Base-by-base conservation (phyloP, 768 basidiomycete genomes). In the Calocybe indica region DNA sequence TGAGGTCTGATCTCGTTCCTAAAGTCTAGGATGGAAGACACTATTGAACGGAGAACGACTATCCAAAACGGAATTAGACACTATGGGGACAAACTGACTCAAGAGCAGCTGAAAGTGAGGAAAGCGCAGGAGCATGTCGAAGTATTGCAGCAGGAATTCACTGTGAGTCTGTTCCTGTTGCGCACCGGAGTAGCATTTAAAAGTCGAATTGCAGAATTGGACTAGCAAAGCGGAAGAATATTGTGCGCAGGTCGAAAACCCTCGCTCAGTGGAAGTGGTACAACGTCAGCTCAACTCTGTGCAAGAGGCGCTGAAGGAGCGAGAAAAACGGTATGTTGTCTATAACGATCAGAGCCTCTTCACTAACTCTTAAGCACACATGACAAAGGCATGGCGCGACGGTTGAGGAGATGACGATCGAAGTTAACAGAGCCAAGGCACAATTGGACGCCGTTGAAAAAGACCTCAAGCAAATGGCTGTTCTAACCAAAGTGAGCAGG, bases 321-420 rank as follows among this genome's bases (percentile, higher is more conserved):
- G 84, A 28, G 84, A 85, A 61, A 78, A 71, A 55, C 72, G 64
- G 88, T 85, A 52, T 8, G 72, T 59, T 12, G 12, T 9, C 8
- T 33, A 10, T 11, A 36, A 37, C 10, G 8, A 43, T 11, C n/a
- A 33, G 10, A 37, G 35, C 29, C 37, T 43, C 22, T 32, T 29
- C 2, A 32, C 15, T 34, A 33, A 9, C 53, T 56, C 11, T 36
- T 34, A 10, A 53, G 56, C 10, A 52, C 15, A 40, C 15, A 1
- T 37, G 44, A 56, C 28, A 48, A 49, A 90, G 86, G 36, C 82
- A 90, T 45, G 90, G 91, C 6, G 82, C 83, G 0, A 76, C 81
- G 1, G 77, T 91, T 5, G 89, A 90, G 45, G 82, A 91, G 43
- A 79, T 95, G 73, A 77, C 83, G 0, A 68, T 73, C 9, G 80